Conservation (phyloP, 371 early-diverging fungal genomes). For the Conidiobolus incongruus region DNA sequence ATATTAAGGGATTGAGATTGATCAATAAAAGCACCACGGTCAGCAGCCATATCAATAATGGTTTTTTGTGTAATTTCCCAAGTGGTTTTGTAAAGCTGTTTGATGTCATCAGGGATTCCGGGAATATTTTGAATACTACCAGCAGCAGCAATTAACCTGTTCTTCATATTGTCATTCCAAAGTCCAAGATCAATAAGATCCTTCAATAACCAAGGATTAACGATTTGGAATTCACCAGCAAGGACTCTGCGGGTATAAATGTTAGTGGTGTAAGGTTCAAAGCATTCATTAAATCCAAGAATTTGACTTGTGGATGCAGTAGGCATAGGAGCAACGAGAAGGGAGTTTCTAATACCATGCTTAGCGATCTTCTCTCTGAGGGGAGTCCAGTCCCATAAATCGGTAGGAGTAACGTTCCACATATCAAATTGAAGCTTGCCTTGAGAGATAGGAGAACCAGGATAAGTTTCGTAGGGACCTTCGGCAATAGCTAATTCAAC, state of each 20-base stretch:
- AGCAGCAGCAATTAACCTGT: conserved; percentile 88
- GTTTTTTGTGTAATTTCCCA: conserved; percentile 93
- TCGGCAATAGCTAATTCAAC: conserved; percentile 68
- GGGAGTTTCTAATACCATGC: conserved; percentile 89
- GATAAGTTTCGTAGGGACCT: conserved; percentile 81
- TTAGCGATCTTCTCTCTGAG: conserved; percentile 62
- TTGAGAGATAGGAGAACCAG: conserved; percentile 77
- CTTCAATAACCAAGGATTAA: conserved; percentile 89
- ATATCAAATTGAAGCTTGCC: conserved; percentile 94
- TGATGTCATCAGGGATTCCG: conserved; percentile 77
- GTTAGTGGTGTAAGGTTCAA: conserved; percentile 97
- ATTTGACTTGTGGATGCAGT: conserved; percentile 99
- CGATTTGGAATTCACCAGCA: conserved; percentile 99
- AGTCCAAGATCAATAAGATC: conserved; percentile 82
- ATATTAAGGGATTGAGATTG: conserved; percentile 98
- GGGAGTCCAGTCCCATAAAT: conserved; percentile 80
- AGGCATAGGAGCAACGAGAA: conserved; percentile 98
- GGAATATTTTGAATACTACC: conserved; percentile 77
- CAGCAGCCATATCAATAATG: conserved; percentile 70
- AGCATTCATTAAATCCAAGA: conserved; percentile 97
- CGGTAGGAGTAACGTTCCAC: conserved; percentile 70
- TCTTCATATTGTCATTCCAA: conserved; percentile 93
- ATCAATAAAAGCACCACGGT: conserved; percentile 95
- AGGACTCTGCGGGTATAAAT: conserved; percentile 95
- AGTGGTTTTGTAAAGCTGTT: conserved; percentile 92